Evolutionary conservation across 2,329 filamentous ascomycete genomes (phyloP).

Genomic region (Scytalidium sp.): DNA sequence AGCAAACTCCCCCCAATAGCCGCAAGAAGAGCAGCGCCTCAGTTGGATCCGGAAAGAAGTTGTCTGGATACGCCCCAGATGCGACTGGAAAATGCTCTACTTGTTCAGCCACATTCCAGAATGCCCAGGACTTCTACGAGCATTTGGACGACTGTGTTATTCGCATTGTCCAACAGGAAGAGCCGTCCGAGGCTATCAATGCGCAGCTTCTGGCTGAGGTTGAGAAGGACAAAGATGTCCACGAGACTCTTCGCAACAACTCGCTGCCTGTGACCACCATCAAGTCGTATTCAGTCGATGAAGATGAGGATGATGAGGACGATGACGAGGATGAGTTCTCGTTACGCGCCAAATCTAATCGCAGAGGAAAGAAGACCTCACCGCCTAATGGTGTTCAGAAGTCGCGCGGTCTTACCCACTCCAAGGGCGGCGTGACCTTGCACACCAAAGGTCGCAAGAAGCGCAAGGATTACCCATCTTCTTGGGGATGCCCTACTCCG

Average conservation of each 20-base stretch:
- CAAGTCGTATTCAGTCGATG: constrained; percentile 41
- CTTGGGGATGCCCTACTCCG: constrained; percentile 87
- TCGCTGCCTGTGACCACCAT: constrained; percentile 35
- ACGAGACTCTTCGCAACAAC: constrained; percentile 63
- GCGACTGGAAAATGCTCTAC: constrained; percentile 89
- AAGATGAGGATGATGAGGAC: constrained; percentile 50
- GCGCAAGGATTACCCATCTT: constrained; percentile 87
- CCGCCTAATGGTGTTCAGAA: constrained; percentile 55
- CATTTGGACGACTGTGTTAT: constrained; percentile 79
- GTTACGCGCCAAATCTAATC: constrained; percentile 43
- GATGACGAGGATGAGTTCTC: constrained; percentile 56
- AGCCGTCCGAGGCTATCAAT: constrained; percentile 67
- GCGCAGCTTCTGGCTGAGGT: constrained; percentile 64
- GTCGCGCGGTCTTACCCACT: constrained; percentile 73
- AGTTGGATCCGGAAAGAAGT: constrained; percentile 44
- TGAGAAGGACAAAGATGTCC: constrained; percentile 60
- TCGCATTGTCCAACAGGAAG: constrained; percentile 69
- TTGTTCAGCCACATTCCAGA: constrained; percentile 79
- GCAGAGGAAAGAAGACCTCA: constrained; percentile 27
- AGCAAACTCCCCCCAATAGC: constrained; percentile 89
- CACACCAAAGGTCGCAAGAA: constrained; percentile 74
- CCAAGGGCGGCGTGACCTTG: constrained; percentile 66
- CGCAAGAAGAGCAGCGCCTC: constrained; percentile 59
- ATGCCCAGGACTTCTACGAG: constrained; percentile 95
- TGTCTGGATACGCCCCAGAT: constrained; percentile 69